These are phyloP conservation scores for Hypholoma fasciculare DNA, from an alignment of 768 basidiomycete species.

Conservation along the genomic window DNA sequence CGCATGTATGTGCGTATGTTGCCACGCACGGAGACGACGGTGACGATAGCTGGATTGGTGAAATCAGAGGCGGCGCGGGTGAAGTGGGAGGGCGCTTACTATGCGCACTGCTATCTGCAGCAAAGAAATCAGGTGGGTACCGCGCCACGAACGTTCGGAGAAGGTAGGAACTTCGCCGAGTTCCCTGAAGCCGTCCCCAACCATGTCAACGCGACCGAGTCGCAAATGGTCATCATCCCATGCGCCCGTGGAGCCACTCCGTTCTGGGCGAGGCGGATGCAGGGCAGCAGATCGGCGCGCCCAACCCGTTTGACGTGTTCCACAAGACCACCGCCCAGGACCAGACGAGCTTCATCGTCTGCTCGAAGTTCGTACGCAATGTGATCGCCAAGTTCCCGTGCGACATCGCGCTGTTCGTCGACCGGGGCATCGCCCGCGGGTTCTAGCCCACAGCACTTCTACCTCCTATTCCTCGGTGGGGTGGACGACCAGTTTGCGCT, in stretches of 20 bases:
- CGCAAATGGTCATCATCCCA: slow-evolving; percentile 81
- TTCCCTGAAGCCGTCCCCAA: slow-evolving; percentile 66
- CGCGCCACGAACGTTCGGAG: no score
- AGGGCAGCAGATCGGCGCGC: slow-evolving; percentile 22
- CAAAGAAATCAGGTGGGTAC: no score
- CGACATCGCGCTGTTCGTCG: slow-evolving; percentile 87
- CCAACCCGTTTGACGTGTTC: slow-evolving; percentile 84
- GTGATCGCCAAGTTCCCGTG: slow-evolving; percentile 71
- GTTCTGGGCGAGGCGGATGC: slow-evolving; percentile 26
- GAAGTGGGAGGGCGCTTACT: no score
- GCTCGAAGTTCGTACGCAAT: slow-evolving; percentile 83
- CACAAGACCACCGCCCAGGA: slow-evolving; percentile 48
- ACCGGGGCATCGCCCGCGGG: slow-evolving; percentile 52
- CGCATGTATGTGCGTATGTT: no score
- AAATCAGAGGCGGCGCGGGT: no score
- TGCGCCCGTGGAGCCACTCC: slow-evolving; percentile 62
- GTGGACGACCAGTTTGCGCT: slow-evolving; percentile 90
- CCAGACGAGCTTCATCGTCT: slow-evolving; percentile 53
- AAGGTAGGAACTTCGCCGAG: slow-evolving; percentile 49
- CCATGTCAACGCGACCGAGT: slow-evolving; percentile 55
- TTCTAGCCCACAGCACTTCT: slow-evolving; percentile 53
- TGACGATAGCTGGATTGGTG: no score
- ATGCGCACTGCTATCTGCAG: no score
- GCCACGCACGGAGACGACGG: no score
- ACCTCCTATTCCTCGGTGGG: slow-evolving; percentile 92